Base-by-base conservation (phyloP, 345 rosid genomes). In the Acer yangbiense region DNA sequence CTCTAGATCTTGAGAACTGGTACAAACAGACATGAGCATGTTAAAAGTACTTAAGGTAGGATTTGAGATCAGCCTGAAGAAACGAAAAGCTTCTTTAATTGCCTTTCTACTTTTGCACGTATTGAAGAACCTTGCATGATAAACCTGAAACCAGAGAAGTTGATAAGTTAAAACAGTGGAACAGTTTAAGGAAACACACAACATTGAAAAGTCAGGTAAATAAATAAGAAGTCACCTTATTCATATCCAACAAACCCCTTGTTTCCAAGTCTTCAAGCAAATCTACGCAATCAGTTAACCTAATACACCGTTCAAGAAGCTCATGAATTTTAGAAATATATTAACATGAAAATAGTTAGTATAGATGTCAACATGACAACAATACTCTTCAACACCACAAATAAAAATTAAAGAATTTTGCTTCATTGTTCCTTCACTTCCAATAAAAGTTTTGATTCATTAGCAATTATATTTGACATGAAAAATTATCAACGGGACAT, bases 1-100 rank as follows among this genome's bases (percentile, higher is more conserved):
- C 52, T 90, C 91, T 74, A 86, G 86, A 82, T 95, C 94, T 81
- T 89, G 88, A 71, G 95, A 92, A 85, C 83, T 82, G 46, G 97
- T 86, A 80, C 96, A 95, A 10, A 95, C 97, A 75, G 96, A 88
- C 93, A 92, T 90, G 65, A 95, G 89, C 99, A 95, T 92, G 88
- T 95, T 95, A 82, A 92, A 95, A 73, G 99, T 93, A 83, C 99
- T 95, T 78, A 95, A 81, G 65, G 93, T 89, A 69, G 99, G 99
- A 69, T 90, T 92, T 52, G 88, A 80, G 77, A 95, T 81, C 87
- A 95, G 85, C 86, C 87, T 91, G 87, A 86, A 88, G 87, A 95
- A 95, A 71, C 91, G 87, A 82, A 93, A 90, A 77, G 98, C 99
- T 88, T 93, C 93, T 77, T 90, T 85, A 35, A 87, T 90, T 78